Percentiles rank a stretch among this genome's conserved stretches.
Conservation (phyloP, 148 eudicot species). For the Beta vulgaris region DNA sequence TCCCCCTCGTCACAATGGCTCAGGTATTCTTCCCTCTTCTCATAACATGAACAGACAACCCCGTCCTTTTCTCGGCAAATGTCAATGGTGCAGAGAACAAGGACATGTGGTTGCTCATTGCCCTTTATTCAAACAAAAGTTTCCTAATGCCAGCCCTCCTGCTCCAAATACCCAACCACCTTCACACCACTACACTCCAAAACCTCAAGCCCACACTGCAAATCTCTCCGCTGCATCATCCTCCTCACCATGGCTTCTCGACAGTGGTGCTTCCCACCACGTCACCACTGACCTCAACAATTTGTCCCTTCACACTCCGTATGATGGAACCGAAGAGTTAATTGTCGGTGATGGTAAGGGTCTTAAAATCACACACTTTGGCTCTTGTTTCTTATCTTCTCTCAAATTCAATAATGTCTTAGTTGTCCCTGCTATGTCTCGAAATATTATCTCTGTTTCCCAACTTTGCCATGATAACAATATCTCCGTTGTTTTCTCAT, state of each 20-base stretch:
- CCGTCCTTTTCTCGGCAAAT: no score
- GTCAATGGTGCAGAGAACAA: background rate
- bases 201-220: background rate
- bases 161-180: no score
- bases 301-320: no score
- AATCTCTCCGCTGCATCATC: background rate
- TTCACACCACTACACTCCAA: background rate
- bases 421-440: background rate
- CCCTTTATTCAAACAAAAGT: background rate
- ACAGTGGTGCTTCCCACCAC: no score
- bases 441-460: background rate
- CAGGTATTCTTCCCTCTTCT: background rate
- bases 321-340: background rate
- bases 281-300: no score
- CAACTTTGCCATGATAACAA: background rate
- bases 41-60: background rate
- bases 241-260: no score
- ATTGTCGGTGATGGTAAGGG: slow-evolving; percentile 5
- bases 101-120: background rate
- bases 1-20: background rate
- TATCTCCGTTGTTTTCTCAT: background rate
- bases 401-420: no score
- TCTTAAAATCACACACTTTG: background rate
- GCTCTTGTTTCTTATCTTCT: background rate
- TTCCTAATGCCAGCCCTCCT: background rate